phyloP scores from a whole-genome alignment of 1,284 basidiomycete species.

The Cutaneotrichosporon sp. region DNA sequence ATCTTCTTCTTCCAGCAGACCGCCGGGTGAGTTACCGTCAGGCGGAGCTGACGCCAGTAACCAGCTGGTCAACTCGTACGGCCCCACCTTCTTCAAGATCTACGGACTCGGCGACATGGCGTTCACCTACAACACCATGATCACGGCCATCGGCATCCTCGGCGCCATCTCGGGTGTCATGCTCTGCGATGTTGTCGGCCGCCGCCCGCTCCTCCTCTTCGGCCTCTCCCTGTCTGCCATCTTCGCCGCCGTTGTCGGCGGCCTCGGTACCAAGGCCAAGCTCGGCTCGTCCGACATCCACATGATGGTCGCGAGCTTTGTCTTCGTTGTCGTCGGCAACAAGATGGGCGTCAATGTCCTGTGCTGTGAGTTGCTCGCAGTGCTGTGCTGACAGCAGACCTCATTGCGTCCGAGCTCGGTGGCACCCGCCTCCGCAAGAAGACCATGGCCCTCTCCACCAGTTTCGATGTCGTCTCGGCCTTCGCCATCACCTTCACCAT shows the following conservation, averaged over 20 bases:
- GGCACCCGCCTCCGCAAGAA: conserved; percentile 28
- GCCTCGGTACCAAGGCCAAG: neutral
- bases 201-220: conserved; percentile 21
- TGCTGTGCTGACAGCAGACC: conserved; percentile 6
- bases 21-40: conserved; percentile 13
- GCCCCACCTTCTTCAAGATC: conserved; percentile 25
- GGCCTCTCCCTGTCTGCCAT: conserved; percentile 21
- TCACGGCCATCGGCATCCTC: conserved; percentile 19
- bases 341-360: conserved; percentile 27
- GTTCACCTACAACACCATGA: conserved; percentile 30
- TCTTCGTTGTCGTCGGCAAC: conserved; percentile 23
- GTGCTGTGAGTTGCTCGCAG: conserved; percentile 12
- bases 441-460: conserved; percentile 14
- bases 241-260: conserved; percentile 26
- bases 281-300: conserved; percentile 10
- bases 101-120: conserved; percentile 25
- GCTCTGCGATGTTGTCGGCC: conserved; percentile 23
- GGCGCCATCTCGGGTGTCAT: conserved; percentile 11
- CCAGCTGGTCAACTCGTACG: conserved; percentile 29
- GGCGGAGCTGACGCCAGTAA: conserved; percentile 2
- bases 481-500: conserved; percentile 20
- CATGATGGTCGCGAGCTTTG: conserved; percentile 26
- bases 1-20: conserved; percentile 25
- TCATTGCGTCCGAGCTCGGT: conserved; percentile 26
- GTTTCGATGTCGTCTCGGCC: conserved; percentile 19